Conservation (phyloP, 192 early-diverging fungal genomes). For the Gorgonomyces haynaldii region DNA sequence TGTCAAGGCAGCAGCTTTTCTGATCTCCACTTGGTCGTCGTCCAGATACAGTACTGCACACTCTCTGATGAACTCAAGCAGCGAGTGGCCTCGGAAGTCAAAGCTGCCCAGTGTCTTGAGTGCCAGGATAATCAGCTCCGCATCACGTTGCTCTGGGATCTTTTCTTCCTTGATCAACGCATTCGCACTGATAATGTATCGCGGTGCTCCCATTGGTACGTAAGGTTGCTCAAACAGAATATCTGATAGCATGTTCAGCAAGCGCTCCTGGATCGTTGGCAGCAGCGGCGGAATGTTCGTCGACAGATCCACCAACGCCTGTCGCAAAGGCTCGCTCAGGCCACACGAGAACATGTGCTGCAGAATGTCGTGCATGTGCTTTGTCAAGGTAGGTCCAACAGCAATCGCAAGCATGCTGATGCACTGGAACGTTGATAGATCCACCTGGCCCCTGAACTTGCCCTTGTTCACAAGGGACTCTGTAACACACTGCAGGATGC, state of each 20-base stretch:
- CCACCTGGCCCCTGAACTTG: conserved; percentile 14
- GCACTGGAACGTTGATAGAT: conserved; percentile 57
- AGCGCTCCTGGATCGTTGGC: conserved; percentile 73
- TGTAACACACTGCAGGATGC: conserved; percentile 61
- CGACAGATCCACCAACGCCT: conserved; percentile 68
- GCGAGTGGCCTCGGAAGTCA: conserved; percentile 56
- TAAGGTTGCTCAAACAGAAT: conserved; percentile 74
- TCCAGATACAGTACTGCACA: conserved; percentile 72
- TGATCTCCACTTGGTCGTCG: conserved; percentile 61
- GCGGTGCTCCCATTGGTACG: conserved; percentile 60
- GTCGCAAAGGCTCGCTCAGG: conserved; percentile 66
- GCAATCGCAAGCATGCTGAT: conserved; percentile 80
- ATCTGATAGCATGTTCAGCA: conserved; percentile 79
- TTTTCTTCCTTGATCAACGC: too few species aligned
- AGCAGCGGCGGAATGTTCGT: conserved; percentile 72
- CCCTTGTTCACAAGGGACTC: conserved; percentile 60
- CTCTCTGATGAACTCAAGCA: conserved; percentile 84
- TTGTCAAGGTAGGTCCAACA: conserved; percentile 80
- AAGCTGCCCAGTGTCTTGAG: conserved; percentile 73
- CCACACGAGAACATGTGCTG: conserved; percentile 89
- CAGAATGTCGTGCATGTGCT: conserved; percentile 74
- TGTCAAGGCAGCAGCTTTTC: conserved; percentile 76
- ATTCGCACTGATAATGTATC: too few species aligned
- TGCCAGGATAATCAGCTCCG: conserved; percentile 67
- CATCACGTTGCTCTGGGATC: conserved; percentile 57